phyloP scores from a whole-genome alignment of 495 filamentous ascomycete genomes.

The Penicillium manginii region DNA sequence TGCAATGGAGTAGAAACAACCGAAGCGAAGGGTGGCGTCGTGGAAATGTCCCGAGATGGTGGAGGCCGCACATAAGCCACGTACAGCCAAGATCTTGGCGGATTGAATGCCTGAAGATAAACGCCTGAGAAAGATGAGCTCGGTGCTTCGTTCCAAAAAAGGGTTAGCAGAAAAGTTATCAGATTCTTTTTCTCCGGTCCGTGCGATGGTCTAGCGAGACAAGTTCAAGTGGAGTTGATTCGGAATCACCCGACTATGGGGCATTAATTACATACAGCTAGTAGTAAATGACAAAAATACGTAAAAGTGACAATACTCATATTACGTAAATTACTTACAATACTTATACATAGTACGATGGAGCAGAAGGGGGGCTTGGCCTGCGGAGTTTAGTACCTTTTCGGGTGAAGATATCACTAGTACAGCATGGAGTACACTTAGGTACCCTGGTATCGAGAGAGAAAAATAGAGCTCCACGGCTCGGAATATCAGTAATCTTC shows the following conservation, averaged over 20 bases:
- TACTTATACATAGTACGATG: not conserved
- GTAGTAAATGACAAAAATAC: not conserved
- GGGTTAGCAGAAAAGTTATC: constrained; percentile 1
- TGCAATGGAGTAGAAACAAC: not conserved
- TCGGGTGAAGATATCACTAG: not conserved
- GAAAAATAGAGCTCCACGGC: not conserved
- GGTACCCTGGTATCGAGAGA: no score
- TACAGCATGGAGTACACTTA: not conserved
- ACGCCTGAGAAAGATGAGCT: not conserved
- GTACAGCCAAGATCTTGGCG: constrained; percentile 3
- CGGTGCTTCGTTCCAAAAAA: not conserved
- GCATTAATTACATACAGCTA: not conserved
- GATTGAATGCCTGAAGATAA: not conserved
- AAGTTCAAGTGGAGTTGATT: not conserved
- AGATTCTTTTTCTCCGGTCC: constrained; percentile 6
- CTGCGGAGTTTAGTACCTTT: constrained; percentile 2
- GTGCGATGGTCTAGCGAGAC: not conserved
- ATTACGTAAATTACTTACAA: not conserved
- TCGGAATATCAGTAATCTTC: not conserved
- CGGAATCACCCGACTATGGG: constrained; percentile 3
- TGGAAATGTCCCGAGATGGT: constrained; percentile 2
- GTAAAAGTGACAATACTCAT: not conserved
- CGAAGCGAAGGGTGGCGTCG: constrained; percentile 3
- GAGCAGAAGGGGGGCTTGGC: not conserved
- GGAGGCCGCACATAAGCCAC: not conserved